phyloP scores from a whole-genome alignment of 805 yeast species.

The Yarrowia hollandica region DNA sequence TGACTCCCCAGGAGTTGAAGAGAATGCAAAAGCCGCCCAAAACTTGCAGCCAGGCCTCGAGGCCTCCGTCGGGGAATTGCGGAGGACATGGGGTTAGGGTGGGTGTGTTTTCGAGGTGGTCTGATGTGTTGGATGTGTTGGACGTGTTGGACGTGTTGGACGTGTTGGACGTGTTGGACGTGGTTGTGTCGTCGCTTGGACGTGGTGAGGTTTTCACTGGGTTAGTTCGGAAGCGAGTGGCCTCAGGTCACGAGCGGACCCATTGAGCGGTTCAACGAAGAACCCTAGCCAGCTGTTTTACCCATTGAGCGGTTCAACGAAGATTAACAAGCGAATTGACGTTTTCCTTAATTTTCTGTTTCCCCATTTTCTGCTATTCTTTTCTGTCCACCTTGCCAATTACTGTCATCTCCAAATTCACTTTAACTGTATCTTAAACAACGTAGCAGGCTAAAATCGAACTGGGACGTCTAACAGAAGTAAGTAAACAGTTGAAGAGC shows the following conservation, averaged over 20 bases:
- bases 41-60: slow-evolving; percentile 52
- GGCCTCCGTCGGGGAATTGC: slow-evolving; percentile 46
- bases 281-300: too few relatives aligned
- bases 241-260: neutral
- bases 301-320: too few relatives aligned
- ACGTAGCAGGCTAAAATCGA: too few relatives aligned
- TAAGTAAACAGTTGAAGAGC: too few relatives aligned
- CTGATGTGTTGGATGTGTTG: neutral
- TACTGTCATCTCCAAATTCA: too few relatives aligned
- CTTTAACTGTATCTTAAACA: too few relatives aligned
- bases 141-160: neutral
- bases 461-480: too few relatives aligned
- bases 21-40: slow-evolving; percentile 47
- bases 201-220: neutral
- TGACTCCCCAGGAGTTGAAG: slow-evolving; percentile 59
- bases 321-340: too few relatives aligned
- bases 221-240: neutral
- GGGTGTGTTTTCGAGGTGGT: neutral
- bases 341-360: too few relatives aligned
- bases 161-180: neutral
- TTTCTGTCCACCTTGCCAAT: too few relatives aligned
- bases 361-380: too few relatives aligned
- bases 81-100: slow-evolving; percentile 2
- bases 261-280: too few relatives aligned
- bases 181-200: neutral